Percentiles rank a stretch among this genome's conserved stretches.
phyloP scores from a whole-genome alignment of 192 early-diverging fungal species.

The Glomus cerebriforme region DNA sequence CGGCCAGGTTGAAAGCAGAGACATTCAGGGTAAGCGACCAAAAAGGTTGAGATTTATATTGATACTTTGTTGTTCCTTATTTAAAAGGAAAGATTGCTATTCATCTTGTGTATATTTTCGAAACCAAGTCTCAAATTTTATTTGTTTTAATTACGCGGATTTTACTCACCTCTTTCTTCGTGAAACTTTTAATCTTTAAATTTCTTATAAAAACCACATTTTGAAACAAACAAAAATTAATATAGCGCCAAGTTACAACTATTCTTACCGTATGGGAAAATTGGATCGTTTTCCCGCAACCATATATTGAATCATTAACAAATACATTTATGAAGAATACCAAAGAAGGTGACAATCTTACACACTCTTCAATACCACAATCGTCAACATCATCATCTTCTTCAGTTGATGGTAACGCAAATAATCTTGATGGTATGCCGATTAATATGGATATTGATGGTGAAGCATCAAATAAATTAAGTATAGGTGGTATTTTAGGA shows the following conservation, averaged over 20 bases:
- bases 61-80: background rate
- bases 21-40: slow-evolving; percentile 59
- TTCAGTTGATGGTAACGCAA: background rate
- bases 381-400: background rate
- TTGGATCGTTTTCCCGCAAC: slow-evolving; percentile 84
- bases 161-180: slow-evolving; percentile 12
- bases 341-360: slow-evolving; percentile 29
- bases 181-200: slow-evolving; percentile 13
- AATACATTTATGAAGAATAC: slow-evolving; percentile 52
- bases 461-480: background rate
- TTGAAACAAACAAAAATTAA: slow-evolving; percentile 1
- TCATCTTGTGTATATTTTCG: background rate
- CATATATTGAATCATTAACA: slow-evolving; percentile 60
- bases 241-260: slow-evolving; percentile 54
- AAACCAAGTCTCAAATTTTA: background rate
- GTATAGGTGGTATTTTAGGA: background rate
- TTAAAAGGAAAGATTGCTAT: background rate
- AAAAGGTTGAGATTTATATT: background rate
- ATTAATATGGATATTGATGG: background rate
- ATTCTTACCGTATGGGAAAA: slow-evolving; percentile 84
- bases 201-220: background rate
- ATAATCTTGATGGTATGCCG: background rate
- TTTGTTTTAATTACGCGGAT: background rate
- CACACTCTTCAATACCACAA: background rate
- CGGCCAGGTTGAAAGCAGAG: slow-evolving; percentile 79